Percentiles rank a stretch among this genome's conserved stretches.
Conservation (phyloP, 306 rosid genomes). For the Arachis hypogaea region DNA sequence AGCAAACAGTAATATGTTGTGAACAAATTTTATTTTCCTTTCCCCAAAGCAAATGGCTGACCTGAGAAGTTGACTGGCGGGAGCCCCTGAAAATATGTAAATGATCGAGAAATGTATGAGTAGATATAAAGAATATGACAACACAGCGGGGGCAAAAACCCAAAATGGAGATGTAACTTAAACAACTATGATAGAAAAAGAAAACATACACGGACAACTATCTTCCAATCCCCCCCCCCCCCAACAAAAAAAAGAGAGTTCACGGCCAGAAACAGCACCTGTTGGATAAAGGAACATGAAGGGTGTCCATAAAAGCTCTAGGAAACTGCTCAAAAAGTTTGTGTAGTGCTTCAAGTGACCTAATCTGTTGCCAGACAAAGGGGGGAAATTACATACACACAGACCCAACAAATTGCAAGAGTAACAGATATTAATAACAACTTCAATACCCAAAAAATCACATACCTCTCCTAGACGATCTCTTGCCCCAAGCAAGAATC, state of each 20-base stretch:
- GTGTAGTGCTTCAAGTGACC: slow-evolving; percentile 88
- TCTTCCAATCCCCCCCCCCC: neutral
- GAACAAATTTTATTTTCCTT: slow-evolving; percentile 5
- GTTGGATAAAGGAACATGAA: slow-evolving; percentile 62
- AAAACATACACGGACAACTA: neutral
- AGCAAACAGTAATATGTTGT: slow-evolving; percentile 14
- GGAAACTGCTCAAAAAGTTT: slow-evolving; percentile 91
- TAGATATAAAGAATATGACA: neutral
- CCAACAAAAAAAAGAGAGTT: neutral
- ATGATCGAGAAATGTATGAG: slow-evolving; percentile 25
- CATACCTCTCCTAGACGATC: slow-evolving; percentile 93
- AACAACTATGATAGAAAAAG: neutral
- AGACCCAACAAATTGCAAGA: slow-evolving; percentile 11
- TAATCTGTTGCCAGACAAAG: slow-evolving; percentile 59
- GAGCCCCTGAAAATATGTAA: slow-evolving; percentile 57
- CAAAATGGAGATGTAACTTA: neutral
- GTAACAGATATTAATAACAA: slow-evolving; percentile 25
- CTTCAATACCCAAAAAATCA: neutral
- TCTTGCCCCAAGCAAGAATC: slow-evolving; percentile 93
- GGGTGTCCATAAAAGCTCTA: slow-evolving; percentile 77
- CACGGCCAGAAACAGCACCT: slow-evolving; percentile 49
- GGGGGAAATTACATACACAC: neutral
- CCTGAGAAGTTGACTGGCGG: slow-evolving; percentile 58
- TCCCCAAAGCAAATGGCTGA: slow-evolving; percentile 40
- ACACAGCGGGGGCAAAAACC: neutral